Evolutionary conservation across 768 basidiomycete genomes (phyloP).

Genomic region (Suillus lakei): DNA sequence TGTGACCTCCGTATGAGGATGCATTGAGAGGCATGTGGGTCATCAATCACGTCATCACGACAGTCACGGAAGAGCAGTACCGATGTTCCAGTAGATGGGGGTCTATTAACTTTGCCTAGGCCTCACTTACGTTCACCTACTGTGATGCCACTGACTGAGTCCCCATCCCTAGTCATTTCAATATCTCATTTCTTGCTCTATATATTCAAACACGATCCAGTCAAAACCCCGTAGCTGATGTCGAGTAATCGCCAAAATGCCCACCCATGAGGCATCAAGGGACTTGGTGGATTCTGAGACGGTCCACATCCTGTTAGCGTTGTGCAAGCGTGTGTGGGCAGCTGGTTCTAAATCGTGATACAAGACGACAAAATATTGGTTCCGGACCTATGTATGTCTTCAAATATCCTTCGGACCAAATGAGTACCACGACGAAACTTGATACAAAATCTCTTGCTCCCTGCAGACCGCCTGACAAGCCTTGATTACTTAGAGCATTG

Average conservation of each 20-base stretch:
- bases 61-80: not conserved
- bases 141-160: not conserved
- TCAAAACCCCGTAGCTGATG: not conserved
- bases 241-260: not conserved
- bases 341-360: too few species aligned
- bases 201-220: not conserved
- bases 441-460: too few species aligned
- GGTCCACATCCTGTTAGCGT: not conserved
- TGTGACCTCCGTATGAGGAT: not conserved
- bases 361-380: too few species aligned
- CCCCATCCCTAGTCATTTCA: not conserved
- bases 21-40: not conserved
- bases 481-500: too few species aligned
- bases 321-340: too few species aligned
- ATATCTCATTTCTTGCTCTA: not conserved
- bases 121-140: not conserved
- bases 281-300: not conserved
- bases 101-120: not conserved
- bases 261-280: not conserved
- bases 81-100: not conserved
- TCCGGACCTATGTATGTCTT: too few species aligned
- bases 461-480: too few species aligned
- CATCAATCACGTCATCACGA: not conserved
- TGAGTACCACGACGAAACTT: too few species aligned
- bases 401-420: too few species aligned